Conservation (phyloP, 768 basidiomycete genomes). For the Leucocoprinus leucothites region DNA sequence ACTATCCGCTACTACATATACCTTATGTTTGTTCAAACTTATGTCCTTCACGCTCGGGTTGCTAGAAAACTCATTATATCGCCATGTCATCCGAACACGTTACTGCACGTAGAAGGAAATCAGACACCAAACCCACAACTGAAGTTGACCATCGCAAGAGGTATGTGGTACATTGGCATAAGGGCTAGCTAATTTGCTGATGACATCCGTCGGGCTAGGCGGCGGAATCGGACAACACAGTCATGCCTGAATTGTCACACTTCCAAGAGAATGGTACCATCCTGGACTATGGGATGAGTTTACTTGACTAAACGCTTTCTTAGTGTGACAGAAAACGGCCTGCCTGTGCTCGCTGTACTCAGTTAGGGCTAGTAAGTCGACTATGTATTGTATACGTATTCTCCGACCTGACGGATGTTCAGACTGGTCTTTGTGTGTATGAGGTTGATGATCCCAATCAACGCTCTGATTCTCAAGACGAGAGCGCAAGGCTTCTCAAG, state of each 20-base stretch:
- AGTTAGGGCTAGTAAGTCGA: slow-evolving; percentile 42
- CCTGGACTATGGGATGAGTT: not conserved
- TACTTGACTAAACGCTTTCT: slow-evolving; percentile 13
- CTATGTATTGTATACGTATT: not conserved
- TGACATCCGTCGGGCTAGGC: slow-evolving; percentile 24
- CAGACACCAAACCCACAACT: slow-evolving; percentile 28
- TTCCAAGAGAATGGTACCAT: slow-evolving; percentile 66
- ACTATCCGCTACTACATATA: slow-evolving; percentile 23
- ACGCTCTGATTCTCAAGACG: slow-evolving; percentile 53
- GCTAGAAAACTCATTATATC: slow-evolving; percentile 5
- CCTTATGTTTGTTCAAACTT: slow-evolving; percentile 10
- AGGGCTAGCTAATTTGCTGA: slow-evolving; percentile 2
- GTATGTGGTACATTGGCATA: slow-evolving; percentile 15
- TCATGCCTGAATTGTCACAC: slow-evolving; percentile 74
- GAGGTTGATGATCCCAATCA: slow-evolving; percentile 76
- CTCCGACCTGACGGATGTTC: slow-evolving; percentile 1
- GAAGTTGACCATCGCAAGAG: slow-evolving; percentile 57
- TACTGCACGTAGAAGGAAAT: slow-evolving; percentile 26
- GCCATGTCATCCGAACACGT: slow-evolving; percentile 29
- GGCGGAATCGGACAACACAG: slow-evolving; percentile 71
- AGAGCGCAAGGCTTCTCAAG: slow-evolving; percentile 61
- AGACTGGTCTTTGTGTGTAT: slow-evolving; percentile 84
- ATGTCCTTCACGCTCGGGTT: not conserved
- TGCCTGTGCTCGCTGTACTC: slow-evolving; percentile 47
- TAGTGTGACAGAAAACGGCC: slow-evolving; percentile 51